Conservation (phyloP, 345 rosid species). For the Moricandia moricandioides region DNA sequence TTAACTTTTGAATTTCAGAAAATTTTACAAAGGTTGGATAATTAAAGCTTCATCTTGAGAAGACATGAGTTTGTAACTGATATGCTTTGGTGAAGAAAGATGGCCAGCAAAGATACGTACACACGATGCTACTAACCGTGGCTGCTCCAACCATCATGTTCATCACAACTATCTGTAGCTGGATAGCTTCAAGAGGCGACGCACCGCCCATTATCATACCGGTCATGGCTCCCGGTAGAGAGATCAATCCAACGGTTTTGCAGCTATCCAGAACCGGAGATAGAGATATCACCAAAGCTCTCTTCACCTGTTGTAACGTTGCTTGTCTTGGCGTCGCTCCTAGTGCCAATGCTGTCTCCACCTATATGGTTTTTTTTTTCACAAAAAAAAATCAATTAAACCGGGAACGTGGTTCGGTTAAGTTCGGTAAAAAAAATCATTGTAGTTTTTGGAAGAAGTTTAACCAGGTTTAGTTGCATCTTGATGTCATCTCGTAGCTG, state of each 20-base stretch:
- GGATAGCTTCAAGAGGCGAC: constrained; percentile 84
- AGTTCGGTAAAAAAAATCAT: background rate
- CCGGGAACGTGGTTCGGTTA: background rate
- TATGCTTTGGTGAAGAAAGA: constrained; percentile 81
- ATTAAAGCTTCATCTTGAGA: constrained; percentile 39
- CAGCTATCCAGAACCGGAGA: constrained; percentile 90
- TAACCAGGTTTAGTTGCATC: constrained; percentile 62
- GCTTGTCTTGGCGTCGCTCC: constrained; percentile 90
- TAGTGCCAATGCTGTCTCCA: constrained; percentile 86
- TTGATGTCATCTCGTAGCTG: constrained; percentile 81
- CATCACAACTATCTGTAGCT: constrained; percentile 94
- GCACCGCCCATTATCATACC: constrained; percentile 98
- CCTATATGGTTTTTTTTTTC: constrained; percentile 40
- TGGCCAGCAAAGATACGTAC: constrained; percentile 86
- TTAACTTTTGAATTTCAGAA: too few species aligned
- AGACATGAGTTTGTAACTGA: constrained; percentile 66
- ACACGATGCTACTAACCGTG: constrained; percentile 75
- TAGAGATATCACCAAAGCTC: constrained; percentile 72
- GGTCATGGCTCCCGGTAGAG: constrained; percentile 89
- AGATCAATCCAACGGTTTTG: constrained; percentile 89
- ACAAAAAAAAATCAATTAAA: background rate
- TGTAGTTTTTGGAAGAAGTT: background rate
- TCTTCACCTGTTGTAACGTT: constrained; percentile 63
- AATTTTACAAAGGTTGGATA: background rate
- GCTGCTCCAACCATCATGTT: constrained; percentile 84